Percentiles rank a stretch among this genome's conserved stretches.
These are phyloP conservation scores for Cadophora gregata DNA, from an alignment of 2,329 filamentous ascomycete genomes.

Conservation along the genomic window DNA sequence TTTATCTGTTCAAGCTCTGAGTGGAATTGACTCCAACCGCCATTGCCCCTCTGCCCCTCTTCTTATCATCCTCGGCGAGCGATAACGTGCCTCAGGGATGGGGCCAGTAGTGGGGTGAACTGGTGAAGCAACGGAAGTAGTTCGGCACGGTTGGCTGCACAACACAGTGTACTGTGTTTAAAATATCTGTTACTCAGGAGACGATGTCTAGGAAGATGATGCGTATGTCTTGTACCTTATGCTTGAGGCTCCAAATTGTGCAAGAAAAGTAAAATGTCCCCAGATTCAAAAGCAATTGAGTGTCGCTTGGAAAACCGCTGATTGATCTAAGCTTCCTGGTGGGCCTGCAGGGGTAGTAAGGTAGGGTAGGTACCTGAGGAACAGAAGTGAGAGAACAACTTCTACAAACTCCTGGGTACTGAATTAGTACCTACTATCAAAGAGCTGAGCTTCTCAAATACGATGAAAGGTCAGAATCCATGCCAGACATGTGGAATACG, in stretches of 20 bases:
- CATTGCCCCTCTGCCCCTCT: neutral
- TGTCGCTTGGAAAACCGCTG: neutral
- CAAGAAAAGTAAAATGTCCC: slow-evolving; percentile 1
- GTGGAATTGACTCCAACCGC: neutral
- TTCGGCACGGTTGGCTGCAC: neutral
- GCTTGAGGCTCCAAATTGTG: neutral
- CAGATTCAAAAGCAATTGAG: neutral
- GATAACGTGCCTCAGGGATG: slow-evolving; percentile 15
- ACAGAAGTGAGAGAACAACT: neutral
- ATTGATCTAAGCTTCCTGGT: neutral
- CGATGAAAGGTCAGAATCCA: neutral
- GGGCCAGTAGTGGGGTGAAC: slow-evolving; percentile 11
- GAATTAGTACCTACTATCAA: neutral
- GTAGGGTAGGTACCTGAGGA: neutral
- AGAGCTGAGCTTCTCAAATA: neutral
- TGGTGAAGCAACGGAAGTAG: too few species aligned
- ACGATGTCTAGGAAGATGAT: neutral
- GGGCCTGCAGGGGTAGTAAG: neutral
- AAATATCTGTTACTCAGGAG: neutral
- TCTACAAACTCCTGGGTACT: too few species aligned
- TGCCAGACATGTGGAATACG: neutral
- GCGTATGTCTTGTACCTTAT: neutral
- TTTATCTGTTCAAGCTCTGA: neutral
- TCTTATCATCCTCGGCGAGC: slow-evolving; percentile 19
- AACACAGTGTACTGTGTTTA: neutral